These are phyloP conservation scores for Saccharomycopsis sp. DNA, from an alignment of 805 yeast genomes.

Conservation along the genomic window DNA sequence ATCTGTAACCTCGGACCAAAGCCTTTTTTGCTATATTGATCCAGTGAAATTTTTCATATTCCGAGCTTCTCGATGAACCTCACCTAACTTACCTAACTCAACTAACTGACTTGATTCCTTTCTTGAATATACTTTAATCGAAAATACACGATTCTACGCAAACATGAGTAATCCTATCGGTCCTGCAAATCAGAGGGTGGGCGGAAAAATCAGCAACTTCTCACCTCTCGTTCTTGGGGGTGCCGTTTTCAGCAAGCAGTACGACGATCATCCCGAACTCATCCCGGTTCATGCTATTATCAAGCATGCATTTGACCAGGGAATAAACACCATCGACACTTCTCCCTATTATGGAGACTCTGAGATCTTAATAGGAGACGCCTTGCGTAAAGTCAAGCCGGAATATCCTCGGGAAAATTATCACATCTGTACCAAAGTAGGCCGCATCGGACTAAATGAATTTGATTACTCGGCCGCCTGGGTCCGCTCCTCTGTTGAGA, in stretches of 20 bases:
- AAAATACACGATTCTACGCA: too few species aligned
- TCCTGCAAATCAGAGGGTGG: background rate
- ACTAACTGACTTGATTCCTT: too few species aligned
- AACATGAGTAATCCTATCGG: background rate
- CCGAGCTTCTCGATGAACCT: too few species aligned
- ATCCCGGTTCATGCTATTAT: conserved; percentile 56
- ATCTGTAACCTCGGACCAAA: too few species aligned
- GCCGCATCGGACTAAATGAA: conserved; percentile 58
- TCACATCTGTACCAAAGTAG: conserved; percentile 79
- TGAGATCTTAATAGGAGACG: conserved; percentile 66
- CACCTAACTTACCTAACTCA: too few species aligned
- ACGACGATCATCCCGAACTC: conserved; percentile 58
- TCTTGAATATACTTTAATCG: too few species aligned
- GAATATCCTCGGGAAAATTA: conserved; percentile 53
- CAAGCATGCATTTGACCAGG: conserved; percentile 52
- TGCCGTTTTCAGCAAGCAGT: conserved; percentile 79
- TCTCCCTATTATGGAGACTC: conserved; percentile 93
- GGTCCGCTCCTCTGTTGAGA: conserved; percentile 53
- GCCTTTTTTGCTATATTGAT: too few species aligned
- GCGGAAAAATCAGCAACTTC: conserved; percentile 21
- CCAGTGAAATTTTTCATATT: too few species aligned
- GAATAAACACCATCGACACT: conserved; percentile 75
- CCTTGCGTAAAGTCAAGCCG: conserved; percentile 36
- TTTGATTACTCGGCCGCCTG: conserved; percentile 67
- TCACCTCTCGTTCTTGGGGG: conserved; percentile 78